Evolutionary conservation across 1,284 basidiomycete species (phyloP), one percentile per base, ranked within the genome.

Genomic region (Dichomitus squalens): DNA sequence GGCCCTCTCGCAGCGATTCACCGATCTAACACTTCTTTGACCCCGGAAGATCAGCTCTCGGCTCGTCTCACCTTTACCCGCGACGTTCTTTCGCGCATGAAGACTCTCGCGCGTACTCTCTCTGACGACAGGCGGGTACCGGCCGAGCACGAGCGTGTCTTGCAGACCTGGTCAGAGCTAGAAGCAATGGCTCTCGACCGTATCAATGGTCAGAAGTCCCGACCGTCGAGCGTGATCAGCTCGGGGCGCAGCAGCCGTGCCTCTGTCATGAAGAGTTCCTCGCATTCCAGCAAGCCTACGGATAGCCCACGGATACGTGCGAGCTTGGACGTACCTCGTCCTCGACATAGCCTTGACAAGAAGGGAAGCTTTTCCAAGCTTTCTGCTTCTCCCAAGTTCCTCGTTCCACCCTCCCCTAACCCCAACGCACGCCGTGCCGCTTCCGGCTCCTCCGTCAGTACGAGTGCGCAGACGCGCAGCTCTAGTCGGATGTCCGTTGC

Each of bases 111-210:
- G 47, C 66, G 70, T 12, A 52, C 67, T 7, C 75, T 87, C 21
- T 64, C 74, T 4, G 73, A 83, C 55, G 91, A 93, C 68, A 61
- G 71, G 18, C 81, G 90, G 43, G 84, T 83, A 9, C 68, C 73
- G 21, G 70, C 77, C 7, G 91, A 93, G 66, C 76, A 79, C 55
- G 74, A 77, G 5, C 82, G 91, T 20, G 75, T 92, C 29, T 71
- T 83, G 41, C 90, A 93, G 70, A 90, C 90, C 1, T 93, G 89
- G 88, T 72, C 71, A 31, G 92, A 94, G 72, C 73, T 94, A 34
- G 80, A 85, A 60, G 89, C 91, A 31, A 93, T 93, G 91, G 84
- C 79, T 31, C 77, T 77, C 36, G 91, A 93, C 59, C 80, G 81
- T 40, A 72, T 90, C 16, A 74, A 71, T 35, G 85, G 82, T 8